phyloP scores from a whole-genome alignment of 768 basidiomycete species.

The Trametes gibbosa region DNA sequence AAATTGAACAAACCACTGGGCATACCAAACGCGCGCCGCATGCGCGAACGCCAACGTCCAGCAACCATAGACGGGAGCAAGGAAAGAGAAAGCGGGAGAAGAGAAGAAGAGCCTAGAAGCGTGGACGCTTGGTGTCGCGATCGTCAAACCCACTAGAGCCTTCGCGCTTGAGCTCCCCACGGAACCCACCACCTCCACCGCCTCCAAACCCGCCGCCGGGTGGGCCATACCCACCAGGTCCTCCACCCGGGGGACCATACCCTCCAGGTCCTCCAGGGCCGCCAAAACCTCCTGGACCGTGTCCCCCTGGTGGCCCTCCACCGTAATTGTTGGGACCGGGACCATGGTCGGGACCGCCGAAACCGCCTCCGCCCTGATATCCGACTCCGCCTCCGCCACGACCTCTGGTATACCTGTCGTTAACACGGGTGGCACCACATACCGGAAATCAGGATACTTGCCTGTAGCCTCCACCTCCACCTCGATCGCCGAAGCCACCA shows the following conservation, averaged over 20 bases:
- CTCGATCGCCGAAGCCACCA: slow-evolving; percentile 32
- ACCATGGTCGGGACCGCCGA: slow-evolving; percentile 39
- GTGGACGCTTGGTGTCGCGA: slow-evolving; percentile 76
- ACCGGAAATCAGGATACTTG: background rate
- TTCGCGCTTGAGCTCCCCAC: slow-evolving; percentile 73
- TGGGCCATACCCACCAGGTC: slow-evolving; percentile 46
- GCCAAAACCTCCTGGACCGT: slow-evolving; percentile 32
- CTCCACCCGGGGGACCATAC: slow-evolving; percentile 40
- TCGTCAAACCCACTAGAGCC: slow-evolving; percentile 80
- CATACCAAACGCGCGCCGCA: background rate
- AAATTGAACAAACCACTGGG: slow-evolving; percentile 10
- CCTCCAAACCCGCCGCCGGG: slow-evolving; percentile 46
- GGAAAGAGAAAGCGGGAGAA: background rate
- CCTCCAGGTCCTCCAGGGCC: slow-evolving; percentile 32
- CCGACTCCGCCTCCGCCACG: slow-evolving; percentile 76
- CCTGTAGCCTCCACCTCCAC: slow-evolving; percentile 17
- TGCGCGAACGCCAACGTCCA: too few relatives aligned
- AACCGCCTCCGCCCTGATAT: slow-evolving; percentile 60
- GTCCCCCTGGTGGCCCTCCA: slow-evolving; percentile 40
- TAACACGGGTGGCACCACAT: background rate
- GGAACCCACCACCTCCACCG: slow-evolving; percentile 59
- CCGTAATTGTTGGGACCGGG: slow-evolving; percentile 27
- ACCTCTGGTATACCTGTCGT: slow-evolving; percentile 37
- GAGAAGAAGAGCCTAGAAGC: slow-evolving; percentile 47
- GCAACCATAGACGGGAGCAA: too few relatives aligned